Evolutionary conservation across 2,329 filamentous ascomycete species (phyloP).

Genomic region (Penicillium sp.): DNA sequence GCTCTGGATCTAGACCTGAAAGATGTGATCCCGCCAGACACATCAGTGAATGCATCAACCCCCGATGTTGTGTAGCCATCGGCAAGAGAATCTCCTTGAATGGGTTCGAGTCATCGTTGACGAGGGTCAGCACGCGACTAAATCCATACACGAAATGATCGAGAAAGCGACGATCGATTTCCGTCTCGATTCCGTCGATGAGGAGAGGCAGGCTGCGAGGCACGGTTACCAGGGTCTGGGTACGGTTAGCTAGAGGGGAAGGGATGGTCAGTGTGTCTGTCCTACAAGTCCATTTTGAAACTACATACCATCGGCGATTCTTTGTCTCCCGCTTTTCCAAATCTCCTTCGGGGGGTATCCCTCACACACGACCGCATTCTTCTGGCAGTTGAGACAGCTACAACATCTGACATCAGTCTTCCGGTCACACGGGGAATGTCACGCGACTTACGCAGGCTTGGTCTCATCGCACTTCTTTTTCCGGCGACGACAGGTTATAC

Average conservation of each 20-base stretch:
- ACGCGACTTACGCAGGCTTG: slow-evolving; percentile 42
- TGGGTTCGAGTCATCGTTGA: slow-evolving; percentile 76
- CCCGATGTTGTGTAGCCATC: slow-evolving; percentile 74
- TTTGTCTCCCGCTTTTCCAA: slow-evolving; percentile 83
- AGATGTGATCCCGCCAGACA: slow-evolving; percentile 77
- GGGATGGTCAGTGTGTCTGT: slow-evolving; percentile 7
- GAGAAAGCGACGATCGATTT: slow-evolving; percentile 75
- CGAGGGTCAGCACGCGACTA: slow-evolving; percentile 76
- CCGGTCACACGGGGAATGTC: slow-evolving; percentile 21
- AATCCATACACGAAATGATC: slow-evolving; percentile 79
- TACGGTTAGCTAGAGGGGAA: slow-evolving; percentile 29
- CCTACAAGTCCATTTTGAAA: slow-evolving; percentile 1
- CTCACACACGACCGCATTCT: slow-evolving; percentile 88
- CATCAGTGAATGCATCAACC: slow-evolving; percentile 86
- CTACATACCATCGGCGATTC: slow-evolving; percentile 60
- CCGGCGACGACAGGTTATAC: slow-evolving; percentile 58
- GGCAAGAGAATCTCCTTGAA: slow-evolving; percentile 82
- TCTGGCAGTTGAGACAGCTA: slow-evolving; percentile 72
- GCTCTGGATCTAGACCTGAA: slow-evolving; percentile 51
- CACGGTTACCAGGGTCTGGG: slow-evolving; percentile 31
- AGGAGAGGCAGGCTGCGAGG: slow-evolving; percentile 56
- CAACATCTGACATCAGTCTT: neutral
- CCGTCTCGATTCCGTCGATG: slow-evolving; percentile 77
- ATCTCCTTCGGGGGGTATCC: slow-evolving; percentile 83
- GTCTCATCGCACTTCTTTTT: slow-evolving; percentile 60